Evolutionary conservation across 139 green algal genomes (phyloP), one percentile per base, ranked within the genome.

Genomic region (Axilococcus clingmanii): DNA sequence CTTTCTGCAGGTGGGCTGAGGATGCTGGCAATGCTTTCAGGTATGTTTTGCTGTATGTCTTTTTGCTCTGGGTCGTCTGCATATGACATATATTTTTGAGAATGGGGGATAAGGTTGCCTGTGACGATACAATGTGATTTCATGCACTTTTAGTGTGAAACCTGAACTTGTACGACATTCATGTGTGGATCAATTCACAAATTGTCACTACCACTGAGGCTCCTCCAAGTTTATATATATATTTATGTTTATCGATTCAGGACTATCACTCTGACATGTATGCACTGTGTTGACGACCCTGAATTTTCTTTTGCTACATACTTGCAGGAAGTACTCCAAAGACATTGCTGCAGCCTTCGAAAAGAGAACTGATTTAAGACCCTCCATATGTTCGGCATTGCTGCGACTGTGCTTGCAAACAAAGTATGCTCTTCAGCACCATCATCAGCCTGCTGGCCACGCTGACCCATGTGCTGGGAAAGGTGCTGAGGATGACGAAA

Each of bases 1-100:
- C 82, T 7, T 94, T 97, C 44, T 70, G 59, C 24, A 72, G 42
- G 34, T 94, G 80, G 80, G 68, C 84, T 1, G 35, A 54, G 3
- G 88, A 97, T 62, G 53, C 44, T 12, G 38, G 42, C 7, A 52
- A 63, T 7, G 59, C 52, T 4, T 62, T 76, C 6, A 52, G 15
- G 66, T 71, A 53, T 19, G 63, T 47, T 31, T 20, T 37, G 11
- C 33, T 20, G n/a, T 34, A 4, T 29, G 20, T 38, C 17, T 51
- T 36, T 2, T 12, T 38, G 12, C 9, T 38, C 9, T n/a, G n/a
- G n/a, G n/a, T 19, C 17, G 36, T 24, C 7, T 24, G 7, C 41
- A 9, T 48, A 7, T 7, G 7, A 9, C 9, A 7, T 48, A 34
- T 48, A 34, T 48, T 48, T 48, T 8, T 48, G 9, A 34, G 9